Evolutionary conservation across 2,329 filamentous ascomycete genomes (phyloP), one percentile per base, ranked within the genome.

Genomic region (Aurifilum marmelostoma): DNA sequence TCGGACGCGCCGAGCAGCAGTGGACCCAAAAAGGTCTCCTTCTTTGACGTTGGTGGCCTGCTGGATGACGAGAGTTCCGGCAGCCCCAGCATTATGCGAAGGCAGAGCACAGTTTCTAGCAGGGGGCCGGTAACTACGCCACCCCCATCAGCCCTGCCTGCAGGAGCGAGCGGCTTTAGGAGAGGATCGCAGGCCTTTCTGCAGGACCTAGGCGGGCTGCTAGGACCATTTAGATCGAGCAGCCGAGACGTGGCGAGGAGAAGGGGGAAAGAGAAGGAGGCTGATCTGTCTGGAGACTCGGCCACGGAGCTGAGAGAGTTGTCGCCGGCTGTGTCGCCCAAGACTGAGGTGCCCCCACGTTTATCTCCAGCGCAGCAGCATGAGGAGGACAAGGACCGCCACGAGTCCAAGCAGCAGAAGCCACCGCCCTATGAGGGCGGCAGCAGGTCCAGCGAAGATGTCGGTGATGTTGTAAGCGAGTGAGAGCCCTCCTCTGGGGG

Each of bases 11-110:
- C 79, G 59, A 76, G 81, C 60, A 81, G 79, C 64, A 80, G 81
- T 66, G 80, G 80, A 3, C 84, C 87, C 5, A 83, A 86, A n/a
- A 84, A 85, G 61, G 88, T 96, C 5, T 93, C 92, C 0, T 95
- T 97, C 77, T 94, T 95, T 74, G 94, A 97, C 73, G 90, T 94
- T 1, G 93, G 93, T 29, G 92, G 92, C 0, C 80, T 97, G 0
- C 81, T 97, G 6, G 84, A 83, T 24, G 84, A 84, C 72, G 79
- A 77, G 47, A 69, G 65, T 41, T 71, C 62, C 47, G 71, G 34
- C 32, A 67, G 61, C 50, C 60, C 67, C 27, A 67, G 52, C 24
- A 58, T 63, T 21, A 76, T 78, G 62, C 76, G 79, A 54, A 79
- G 80, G 14, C 80, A 80, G 39, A 85, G 83, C 71, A 77, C 77